phyloP scores from a whole-genome alignment of 305 asterid species.

The Fraxinus baroniana region DNA sequence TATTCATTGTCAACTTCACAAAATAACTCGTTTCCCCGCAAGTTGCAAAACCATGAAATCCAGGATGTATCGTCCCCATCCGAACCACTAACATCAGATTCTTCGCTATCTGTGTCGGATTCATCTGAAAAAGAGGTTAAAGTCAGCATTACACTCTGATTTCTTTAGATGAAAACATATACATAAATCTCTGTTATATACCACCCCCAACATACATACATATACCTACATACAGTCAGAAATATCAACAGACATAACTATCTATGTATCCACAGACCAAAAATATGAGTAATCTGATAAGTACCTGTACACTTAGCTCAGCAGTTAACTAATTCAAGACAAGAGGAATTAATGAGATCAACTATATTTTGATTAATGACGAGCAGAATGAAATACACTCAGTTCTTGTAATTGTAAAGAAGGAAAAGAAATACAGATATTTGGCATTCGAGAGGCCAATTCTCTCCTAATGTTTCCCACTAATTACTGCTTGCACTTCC shows the following conservation, averaged over 20 bases:
- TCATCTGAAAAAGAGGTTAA: not conserved
- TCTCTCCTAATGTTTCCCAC: no score
- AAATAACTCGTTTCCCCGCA: conserved; percentile 1
- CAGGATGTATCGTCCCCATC: not conserved
- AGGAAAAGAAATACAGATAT: no score
- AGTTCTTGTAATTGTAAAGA: no score
- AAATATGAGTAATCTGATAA: not conserved
- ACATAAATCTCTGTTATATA: not conserved
- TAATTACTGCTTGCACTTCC: no score
- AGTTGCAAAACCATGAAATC: not conserved
- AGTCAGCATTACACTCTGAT: not conserved
- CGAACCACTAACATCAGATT: not conserved
- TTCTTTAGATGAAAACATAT: not conserved
- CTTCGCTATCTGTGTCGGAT: not conserved
- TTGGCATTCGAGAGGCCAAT: no score
- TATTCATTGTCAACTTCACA: not conserved
- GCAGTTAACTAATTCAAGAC: no score
- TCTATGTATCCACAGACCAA: not conserved
- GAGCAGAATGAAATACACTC: no score
- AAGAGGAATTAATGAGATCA: no score
- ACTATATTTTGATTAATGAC: no score
- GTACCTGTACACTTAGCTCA: no score
- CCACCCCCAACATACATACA: not conserved
- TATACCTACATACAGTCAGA: not conserved
- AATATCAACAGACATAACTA: not conserved